Conservation (phyloP, 2,329 filamentous ascomycete species). For the Colletotrichum viniferum region DNA sequence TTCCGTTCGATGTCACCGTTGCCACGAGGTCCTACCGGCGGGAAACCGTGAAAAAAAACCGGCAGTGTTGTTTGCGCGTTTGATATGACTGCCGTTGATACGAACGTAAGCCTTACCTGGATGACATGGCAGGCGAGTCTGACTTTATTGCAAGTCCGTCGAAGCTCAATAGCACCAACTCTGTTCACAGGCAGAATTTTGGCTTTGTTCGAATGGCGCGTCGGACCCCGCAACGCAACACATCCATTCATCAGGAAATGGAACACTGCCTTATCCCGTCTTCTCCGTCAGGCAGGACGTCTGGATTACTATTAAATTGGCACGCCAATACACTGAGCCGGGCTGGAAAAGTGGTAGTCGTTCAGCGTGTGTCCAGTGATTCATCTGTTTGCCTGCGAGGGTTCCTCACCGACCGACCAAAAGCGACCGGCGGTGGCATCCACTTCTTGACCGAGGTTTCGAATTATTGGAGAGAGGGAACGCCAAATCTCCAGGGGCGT, state of each 20-base stretch:
- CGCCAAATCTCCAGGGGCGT: background rate
- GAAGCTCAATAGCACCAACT: background rate
- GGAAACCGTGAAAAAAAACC: background rate
- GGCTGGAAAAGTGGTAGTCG: too few species aligned
- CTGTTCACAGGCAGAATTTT: background rate
- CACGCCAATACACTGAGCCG: background rate
- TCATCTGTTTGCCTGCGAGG: background rate
- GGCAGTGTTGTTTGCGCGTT: background rate
- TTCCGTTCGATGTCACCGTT: background rate
- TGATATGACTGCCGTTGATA: background rate
- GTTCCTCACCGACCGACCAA: background rate
- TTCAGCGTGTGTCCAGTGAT: background rate
- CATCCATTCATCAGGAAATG: background rate
- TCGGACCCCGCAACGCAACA: background rate
- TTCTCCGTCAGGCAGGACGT: background rate
- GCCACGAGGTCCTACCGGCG: background rate
- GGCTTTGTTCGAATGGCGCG: background rate
- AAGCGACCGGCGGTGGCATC: background rate
- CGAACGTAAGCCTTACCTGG: background rate
- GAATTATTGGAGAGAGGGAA: background rate
- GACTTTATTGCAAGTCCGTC: background rate
- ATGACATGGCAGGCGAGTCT: background rate
- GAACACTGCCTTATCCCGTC: background rate
- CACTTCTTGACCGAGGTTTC: slow-evolving; percentile 3
- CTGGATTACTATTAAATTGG: background rate